Evolutionary conservation across 345 rosid species (phyloP).

Genomic region (Brassica carinata): DNA sequence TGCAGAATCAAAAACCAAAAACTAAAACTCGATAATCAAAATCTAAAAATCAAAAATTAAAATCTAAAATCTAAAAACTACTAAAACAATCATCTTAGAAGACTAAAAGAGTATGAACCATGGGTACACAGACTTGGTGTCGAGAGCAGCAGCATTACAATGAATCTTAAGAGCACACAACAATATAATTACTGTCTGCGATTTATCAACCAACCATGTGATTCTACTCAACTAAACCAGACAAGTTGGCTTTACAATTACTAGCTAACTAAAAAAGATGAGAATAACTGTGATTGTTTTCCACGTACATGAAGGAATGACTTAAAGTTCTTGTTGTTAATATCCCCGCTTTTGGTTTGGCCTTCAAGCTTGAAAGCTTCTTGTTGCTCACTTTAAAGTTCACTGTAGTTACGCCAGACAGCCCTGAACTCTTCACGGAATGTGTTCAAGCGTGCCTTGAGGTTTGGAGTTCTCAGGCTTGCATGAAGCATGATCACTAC

Average conservation of each 20-base stretch:
- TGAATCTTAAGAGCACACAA: neutral
- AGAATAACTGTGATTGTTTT: conserved; percentile 26
- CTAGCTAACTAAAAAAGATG: conserved; percentile 18
- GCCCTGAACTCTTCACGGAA: conserved; percentile 47
- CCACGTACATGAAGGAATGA: conserved; percentile 16
- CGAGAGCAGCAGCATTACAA: conserved; percentile 14
- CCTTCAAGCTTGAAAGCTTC: conserved; percentile 20
- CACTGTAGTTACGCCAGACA: conserved; percentile 47
- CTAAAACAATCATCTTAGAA: neutral
- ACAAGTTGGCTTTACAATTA: conserved; percentile 23
- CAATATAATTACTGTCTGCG: neutral
- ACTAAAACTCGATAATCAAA: too few relatives aligned
- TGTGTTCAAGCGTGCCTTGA: conserved; percentile 45
- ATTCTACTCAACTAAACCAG: conserved; percentile 19
- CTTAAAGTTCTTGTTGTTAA: neutral
- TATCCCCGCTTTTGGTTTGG: conserved; percentile 8
- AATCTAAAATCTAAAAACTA: too few relatives aligned
- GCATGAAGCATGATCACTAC: conserved; percentile 42
- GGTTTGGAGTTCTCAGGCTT: conserved; percentile 44
- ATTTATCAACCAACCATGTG: conserved; percentile 10
- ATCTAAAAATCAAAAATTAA: too few relatives aligned
- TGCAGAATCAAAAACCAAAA: too few relatives aligned
- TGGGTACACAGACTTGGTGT: conserved; percentile 8
- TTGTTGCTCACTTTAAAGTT: conserved; percentile 10
- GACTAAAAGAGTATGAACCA: conserved; percentile 9